Percentiles rank a stretch among this genome's conserved stretches.
Evolutionary conservation across 2,329 filamentous ascomycete species (phyloP).

Genomic region (Mycosphaerella sp.): DNA sequence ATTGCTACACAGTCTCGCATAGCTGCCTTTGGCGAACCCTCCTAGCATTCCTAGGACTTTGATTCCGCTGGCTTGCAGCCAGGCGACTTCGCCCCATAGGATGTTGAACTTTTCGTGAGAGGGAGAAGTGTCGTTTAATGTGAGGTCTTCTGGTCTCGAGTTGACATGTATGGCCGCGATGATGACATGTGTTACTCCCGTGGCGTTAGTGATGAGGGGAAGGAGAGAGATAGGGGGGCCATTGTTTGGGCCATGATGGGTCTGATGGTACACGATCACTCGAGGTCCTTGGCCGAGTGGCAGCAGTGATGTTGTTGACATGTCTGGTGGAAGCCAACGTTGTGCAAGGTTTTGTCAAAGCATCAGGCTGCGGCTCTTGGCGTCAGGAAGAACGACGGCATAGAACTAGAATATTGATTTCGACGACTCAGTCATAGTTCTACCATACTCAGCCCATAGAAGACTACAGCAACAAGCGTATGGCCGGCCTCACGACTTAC

Average conservation of each 20-base stretch:
- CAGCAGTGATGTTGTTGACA: slow-evolving; percentile 28
- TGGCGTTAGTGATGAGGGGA: slow-evolving; percentile 54
- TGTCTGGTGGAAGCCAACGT: background rate
- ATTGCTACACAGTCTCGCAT: slow-evolving; percentile 52
- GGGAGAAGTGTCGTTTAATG: slow-evolving; percentile 73
- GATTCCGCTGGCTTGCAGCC: slow-evolving; percentile 66
- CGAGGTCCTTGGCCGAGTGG: slow-evolving; percentile 36
- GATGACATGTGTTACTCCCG: slow-evolving; percentile 72
- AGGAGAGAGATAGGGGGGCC: slow-evolving; percentile 55
- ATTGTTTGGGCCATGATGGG: slow-evolving; percentile 49
- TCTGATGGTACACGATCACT: slow-evolving; percentile 59
- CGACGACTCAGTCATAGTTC: too few relatives aligned
- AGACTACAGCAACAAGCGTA: background rate
- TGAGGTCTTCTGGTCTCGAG: slow-evolving; percentile 57
- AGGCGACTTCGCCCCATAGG: slow-evolving; percentile 71
- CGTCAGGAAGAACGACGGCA: background rate
- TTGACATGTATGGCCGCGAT: slow-evolving; percentile 83
- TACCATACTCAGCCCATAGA: too few relatives aligned
- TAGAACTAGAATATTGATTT: too few relatives aligned
- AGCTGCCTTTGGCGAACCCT: slow-evolving; percentile 73
- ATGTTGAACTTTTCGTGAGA: slow-evolving; percentile 57
- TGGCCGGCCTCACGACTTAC: background rate
- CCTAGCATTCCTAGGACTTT: slow-evolving; percentile 83
- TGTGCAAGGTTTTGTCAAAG: background rate
- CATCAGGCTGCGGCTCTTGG: background rate